Conservation (phyloP, 2,329 filamentous ascomycete species). For the Cytospora mali region DNA sequence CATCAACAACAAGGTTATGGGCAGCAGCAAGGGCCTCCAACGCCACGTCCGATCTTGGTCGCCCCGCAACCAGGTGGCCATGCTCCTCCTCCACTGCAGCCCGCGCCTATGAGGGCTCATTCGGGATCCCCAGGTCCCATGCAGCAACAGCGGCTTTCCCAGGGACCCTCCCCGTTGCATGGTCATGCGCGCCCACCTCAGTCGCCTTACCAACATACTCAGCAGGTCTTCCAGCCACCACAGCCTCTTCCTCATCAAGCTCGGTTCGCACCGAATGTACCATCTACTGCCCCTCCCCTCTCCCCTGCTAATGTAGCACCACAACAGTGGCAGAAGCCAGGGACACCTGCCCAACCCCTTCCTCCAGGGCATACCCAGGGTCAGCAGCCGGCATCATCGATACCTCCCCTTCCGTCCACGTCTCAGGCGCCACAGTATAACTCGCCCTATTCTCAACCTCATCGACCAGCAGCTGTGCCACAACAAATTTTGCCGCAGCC, state of each 20-base stretch:
- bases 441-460: constrained; percentile 30
- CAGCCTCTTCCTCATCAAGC: constrained; percentile 13
- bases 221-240: constrained; percentile 21
- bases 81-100: constrained; percentile 34
- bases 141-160: constrained; percentile 23
- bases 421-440: constrained; percentile 28
- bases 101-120: constrained; percentile 35
- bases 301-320: constrained; percentile 17
- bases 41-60: constrained; percentile 35
- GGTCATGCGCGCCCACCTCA: constrained; percentile 16
- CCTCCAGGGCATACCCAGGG: constrained; percentile 7
- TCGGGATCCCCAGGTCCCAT: constrained; percentile 33
- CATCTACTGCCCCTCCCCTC: constrained; percentile 20
- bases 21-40: constrained; percentile 8
- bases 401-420: constrained; percentile 10
- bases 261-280: constrained; percentile 18
- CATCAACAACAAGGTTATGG: constrained; percentile 21
- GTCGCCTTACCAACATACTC: constrained; percentile 25
- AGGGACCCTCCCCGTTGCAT: constrained; percentile 22
- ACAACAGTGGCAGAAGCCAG: constrained; percentile 23
- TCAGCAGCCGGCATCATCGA: neutral
- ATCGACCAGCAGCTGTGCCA: constrained; percentile 22
- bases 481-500: constrained; percentile 23
- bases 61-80: constrained; percentile 42
- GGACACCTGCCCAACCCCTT: constrained; percentile 13